phyloP scores from a whole-genome alignment of 225 moss, liverwort and hornwort genomes.

The Bryum argenteum region DNA sequence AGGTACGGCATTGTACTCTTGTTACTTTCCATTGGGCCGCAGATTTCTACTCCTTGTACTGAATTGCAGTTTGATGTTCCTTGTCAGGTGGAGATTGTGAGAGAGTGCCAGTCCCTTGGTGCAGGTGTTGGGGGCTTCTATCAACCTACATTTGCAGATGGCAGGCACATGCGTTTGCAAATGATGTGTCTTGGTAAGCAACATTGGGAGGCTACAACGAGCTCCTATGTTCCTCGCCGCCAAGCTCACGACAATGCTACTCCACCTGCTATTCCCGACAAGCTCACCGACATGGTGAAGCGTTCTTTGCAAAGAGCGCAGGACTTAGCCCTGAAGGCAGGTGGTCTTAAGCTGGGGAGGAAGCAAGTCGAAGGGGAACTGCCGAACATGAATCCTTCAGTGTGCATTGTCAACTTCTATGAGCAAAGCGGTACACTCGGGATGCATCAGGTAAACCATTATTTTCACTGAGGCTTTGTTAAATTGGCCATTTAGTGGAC shows the following conservation, averaged over 20 bases:
- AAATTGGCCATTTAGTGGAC: not conserved
- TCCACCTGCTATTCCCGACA: conserved; percentile 68
- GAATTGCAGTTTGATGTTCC: conserved; percentile 6
- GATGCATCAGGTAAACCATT: conserved; percentile 84
- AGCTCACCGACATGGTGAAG: conserved; percentile 61
- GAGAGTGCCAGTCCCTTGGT: conserved; percentile 66
- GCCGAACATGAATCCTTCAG: conserved; percentile 64
- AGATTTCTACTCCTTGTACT: not conserved
- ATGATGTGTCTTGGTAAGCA: conserved; percentile 96
- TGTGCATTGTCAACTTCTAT: conserved; percentile 95
- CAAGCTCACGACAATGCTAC: conserved; percentile 67
- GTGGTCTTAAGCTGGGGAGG: conserved; percentile 54
- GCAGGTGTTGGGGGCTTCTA: conserved; percentile 80
- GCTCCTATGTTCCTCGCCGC: conserved; percentile 61
- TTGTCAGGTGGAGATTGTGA: conserved; percentile 86
- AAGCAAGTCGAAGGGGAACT: conserved; percentile 51
- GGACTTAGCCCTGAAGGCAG: conserved; percentile 55
- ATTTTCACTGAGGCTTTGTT: conserved; percentile 6
- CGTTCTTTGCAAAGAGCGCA: conserved; percentile 67
- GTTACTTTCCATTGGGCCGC: not conserved
- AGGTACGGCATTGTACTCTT: conserved; percentile 49
- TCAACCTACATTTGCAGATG: conserved; percentile 63
- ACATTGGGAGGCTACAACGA: conserved; percentile 81
- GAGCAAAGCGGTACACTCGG: conserved; percentile 77
- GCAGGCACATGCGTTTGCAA: conserved; percentile 82